phyloP scores from a whole-genome alignment of 768 basidiomycete species.

The Boletus edulis region DNA sequence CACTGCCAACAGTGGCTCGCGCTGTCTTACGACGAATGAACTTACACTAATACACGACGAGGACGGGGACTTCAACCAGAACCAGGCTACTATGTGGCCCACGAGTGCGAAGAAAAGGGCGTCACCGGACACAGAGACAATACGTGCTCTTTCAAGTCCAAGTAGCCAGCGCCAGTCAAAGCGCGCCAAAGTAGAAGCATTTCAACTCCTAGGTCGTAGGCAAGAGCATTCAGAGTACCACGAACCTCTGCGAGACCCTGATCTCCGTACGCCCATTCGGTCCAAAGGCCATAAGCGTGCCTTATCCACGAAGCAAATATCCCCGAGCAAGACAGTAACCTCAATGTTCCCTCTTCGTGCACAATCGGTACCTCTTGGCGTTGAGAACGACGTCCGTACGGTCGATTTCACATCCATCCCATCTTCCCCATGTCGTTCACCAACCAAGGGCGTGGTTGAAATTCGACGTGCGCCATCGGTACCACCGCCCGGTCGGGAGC shows the following conservation, averaged over 20 bases:
- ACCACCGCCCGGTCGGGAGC: slow-evolving; percentile 17
- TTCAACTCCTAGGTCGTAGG: slow-evolving; percentile 10
- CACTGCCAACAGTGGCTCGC: neutral
- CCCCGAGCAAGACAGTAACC: slow-evolving; percentile 9
- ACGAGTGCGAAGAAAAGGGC: slow-evolving; percentile 26
- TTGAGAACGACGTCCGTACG: slow-evolving; percentile 7
- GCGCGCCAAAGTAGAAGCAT: slow-evolving; percentile 25
- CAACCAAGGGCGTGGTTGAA: slow-evolving; percentile 18
- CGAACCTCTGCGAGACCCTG: slow-evolving; percentile 22
- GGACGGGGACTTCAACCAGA: neutral
- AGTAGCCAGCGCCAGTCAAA: slow-evolving; percentile 20
- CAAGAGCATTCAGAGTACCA: slow-evolving; percentile 16
- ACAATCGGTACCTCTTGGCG: slow-evolving; percentile 29
- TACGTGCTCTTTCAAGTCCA: slow-evolving; percentile 10
- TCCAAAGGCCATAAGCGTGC: slow-evolving; percentile 11
- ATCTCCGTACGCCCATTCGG: slow-evolving; percentile 1
- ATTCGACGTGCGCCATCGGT: slow-evolving; percentile 26
- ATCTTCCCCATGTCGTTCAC: slow-evolving; percentile 28
- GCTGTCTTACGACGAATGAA: neutral
- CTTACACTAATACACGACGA: neutral
- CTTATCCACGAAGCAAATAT: slow-evolving; percentile 23
- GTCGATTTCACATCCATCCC: slow-evolving; percentile 23
- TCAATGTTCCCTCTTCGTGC: slow-evolving; percentile 22
- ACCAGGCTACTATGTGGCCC: slow-evolving; percentile 1
- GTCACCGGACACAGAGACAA: slow-evolving; percentile 27